Evolutionary conservation across 208 protist genomes (phyloP).

Genomic region (Leishmania gerbilli): DNA sequence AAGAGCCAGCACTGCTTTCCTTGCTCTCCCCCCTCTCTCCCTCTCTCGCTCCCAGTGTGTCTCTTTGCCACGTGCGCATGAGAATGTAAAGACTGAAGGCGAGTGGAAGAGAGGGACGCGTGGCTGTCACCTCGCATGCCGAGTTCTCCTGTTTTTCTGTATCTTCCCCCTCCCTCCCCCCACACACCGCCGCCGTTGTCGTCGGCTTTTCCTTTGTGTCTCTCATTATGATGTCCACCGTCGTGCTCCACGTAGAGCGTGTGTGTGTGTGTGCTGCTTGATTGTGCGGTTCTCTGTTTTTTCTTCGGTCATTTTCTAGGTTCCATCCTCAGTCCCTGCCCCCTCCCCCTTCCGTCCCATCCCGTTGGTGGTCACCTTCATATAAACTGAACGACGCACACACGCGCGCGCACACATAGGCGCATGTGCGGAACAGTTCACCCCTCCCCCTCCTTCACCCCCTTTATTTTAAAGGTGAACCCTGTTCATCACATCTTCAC

Average conservation of each 20-base stretch:
- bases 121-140: background rate
- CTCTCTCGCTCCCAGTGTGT: background rate
- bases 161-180: background rate
- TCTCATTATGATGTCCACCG: background rate
- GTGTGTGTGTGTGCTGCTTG: background rate
- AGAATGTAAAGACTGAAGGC: background rate
- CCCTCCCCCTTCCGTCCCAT: background rate
- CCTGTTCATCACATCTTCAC: too few relatives aligned
- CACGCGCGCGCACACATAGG: background rate
- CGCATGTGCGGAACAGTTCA: background rate
- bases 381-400: background rate
- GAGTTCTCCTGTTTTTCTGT: background rate
- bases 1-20: background rate
- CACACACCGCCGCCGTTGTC: too few relatives aligned
- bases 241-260: background rate
- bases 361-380: conserved; percentile 6
- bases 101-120: background rate
- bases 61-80: background rate
- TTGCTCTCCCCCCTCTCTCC: background rate
- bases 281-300: background rate
- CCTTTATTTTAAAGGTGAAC: background rate
- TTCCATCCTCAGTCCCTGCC: background rate
- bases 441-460: background rate
- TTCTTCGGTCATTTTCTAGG: background rate
- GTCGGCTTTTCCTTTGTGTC: background rate